Base-by-base conservation (phyloP, 2,329 filamentous ascomycete species). In the Cordyceps militaris region DNA sequence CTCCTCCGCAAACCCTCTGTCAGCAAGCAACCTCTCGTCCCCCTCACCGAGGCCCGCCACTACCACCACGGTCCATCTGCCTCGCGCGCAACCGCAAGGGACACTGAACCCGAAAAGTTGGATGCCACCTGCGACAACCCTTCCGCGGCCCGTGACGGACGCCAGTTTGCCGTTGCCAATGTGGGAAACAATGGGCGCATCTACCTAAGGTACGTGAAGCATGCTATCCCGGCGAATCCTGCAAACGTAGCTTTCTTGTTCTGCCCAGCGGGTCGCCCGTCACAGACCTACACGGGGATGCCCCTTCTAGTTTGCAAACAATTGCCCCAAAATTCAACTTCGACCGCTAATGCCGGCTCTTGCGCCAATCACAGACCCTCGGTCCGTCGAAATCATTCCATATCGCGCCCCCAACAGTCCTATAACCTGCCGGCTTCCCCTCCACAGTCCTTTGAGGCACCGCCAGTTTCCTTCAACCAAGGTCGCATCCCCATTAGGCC, bases 181-280 rank as follows among this genome's bases (percentile, higher is more conserved):
- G 88, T 93, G 60, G 88, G 88, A 24, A 89, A 91, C 68, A 91
- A 91, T 72, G 89, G 89, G 40, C 85, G 86, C 68, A 89, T 93
- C 71, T 93, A 91, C 71, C 70, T 93, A 63, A 88, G 87, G 87
- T 92, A 83, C 67, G 81, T 57, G n/a, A 19, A 32, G 24, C 36
- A n/a, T 56, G 30, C 19, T 32, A 21, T 36, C 26, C 42, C 16
- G 13, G 28, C 21, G 4, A 21, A 5, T 11, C 11, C 23, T 42
- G 26, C 36, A 42, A 44, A 34, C 30, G 14, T 32, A 26, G 21
- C 30, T 14, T 19, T 40, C 26, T 40, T 44, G 34, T 57, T 57
- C 26, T 36, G 38, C 16, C 9, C n/a, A 44, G 57, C 38, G 11
- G 43, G 32, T 42, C 38, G 38, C 40, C 26, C 40, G 7, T 44